Evolutionary conservation across 1,284 basidiomycete species (phyloP), one percentile per base, ranked within the genome.

Genomic region (Ceratobasidium sp.): DNA sequence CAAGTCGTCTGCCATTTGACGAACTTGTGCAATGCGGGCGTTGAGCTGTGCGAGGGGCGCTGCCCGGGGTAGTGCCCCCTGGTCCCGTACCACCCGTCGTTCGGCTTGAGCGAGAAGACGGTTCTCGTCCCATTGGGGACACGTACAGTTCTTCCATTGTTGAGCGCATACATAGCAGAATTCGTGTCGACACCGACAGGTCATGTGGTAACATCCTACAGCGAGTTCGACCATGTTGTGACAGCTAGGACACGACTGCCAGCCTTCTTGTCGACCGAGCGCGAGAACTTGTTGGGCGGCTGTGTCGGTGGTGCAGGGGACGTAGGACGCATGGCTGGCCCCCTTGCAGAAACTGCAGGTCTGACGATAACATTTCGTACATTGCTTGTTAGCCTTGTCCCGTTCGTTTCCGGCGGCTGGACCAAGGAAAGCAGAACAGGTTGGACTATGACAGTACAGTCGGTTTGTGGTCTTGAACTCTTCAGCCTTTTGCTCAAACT

Each of bases 351-450:
- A 76, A 0, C 81, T 76, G 74, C 86, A 87, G 0, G 84, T 84
- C 4, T 69, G 59, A 0, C 75, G 73, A 1, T 53, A 57, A 76
- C 87, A 88, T 3, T 41, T 28, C 30, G 48, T 65, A 21, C 62
- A 65, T 21, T 32, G 48, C 26, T 41, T 34, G 45, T 50, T 53
- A 34, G 46, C 23, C 46, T 65, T 65, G 9, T 52, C 46, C 14
- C 48, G 62, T 28, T 65, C 62, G 18, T 18, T 65, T 3, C 28
- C 30, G 0, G 10, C 3, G 34, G 77, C 75, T 0, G 72, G 39
- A 0, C 86, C 87, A 23, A 89, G 79, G 78, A 88, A 89, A 0
- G 79, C 73, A 2, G 85, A 86, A 75, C 88, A 89, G 74, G 81
- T 30, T 76, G 80, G 57, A 41, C 79, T 80, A n/a, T 79, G 77